phyloP scores from a whole-genome alignment of 345 rosid species.

The Ailanthus altissimus region DNA sequence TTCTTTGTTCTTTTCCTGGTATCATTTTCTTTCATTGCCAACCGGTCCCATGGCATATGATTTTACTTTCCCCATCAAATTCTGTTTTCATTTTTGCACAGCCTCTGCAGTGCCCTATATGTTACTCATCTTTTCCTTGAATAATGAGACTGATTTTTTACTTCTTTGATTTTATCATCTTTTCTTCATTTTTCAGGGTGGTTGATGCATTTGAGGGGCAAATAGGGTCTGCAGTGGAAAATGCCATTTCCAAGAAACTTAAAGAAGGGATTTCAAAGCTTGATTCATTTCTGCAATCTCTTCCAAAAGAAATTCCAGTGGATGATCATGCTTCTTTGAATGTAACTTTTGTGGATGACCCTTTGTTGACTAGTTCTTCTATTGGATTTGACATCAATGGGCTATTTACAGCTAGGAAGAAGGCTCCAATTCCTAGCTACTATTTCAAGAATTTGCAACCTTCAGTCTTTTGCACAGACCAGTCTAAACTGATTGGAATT shows the following conservation, averaged over 20 bases:
- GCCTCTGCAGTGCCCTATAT: neutral
- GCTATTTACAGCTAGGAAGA: conserved; percentile 55
- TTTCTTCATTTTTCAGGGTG: conserved; percentile 53
- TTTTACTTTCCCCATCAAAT: no score
- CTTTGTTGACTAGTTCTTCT: conserved; percentile 68
- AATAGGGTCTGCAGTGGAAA: conserved; percentile 81
- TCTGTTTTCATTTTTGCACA: no score
- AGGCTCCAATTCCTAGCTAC: conserved; percentile 26
- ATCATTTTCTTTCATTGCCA: no score
- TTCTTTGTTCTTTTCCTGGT: no score
- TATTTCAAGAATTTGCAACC: conserved; percentile 35
- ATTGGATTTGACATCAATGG: conserved; percentile 84
- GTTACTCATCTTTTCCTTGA: neutral
- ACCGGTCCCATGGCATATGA: no score
- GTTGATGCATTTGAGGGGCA: conserved; percentile 84
- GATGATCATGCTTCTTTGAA: conserved; percentile 89
- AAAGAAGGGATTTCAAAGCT: conserved; percentile 73
- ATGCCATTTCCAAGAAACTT: conserved; percentile 68
- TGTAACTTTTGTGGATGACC: conserved; percentile 71
- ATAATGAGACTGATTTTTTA: conserved; percentile 5
- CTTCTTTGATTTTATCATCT: conserved; percentile 14
- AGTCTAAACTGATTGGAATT: conserved; percentile 85
- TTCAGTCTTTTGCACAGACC: conserved; percentile 54
- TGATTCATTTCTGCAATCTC: conserved; percentile 67
- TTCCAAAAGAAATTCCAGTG: conserved; percentile 88